Base-by-base conservation (phyloP, 176 grass and related monocot species). In the Olyra latifolia region DNA sequence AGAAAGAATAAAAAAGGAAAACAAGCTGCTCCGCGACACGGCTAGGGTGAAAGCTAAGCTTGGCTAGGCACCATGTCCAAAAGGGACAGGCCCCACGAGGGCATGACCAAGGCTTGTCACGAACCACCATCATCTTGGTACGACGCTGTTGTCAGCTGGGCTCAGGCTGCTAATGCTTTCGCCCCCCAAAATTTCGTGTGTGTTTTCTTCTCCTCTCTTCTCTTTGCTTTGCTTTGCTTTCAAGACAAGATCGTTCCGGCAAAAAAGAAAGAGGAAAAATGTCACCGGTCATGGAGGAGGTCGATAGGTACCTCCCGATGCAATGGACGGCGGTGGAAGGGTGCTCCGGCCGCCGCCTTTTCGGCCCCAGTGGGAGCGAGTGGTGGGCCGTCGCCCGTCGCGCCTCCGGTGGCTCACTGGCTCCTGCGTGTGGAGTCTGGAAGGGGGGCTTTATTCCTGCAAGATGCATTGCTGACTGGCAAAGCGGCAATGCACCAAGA, bases 321-420 rank as follows among this genome's bases (percentile, higher is more conserved):
- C 48, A 17, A 48, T 58, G 68, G 68, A 61, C 78, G 85, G 85
- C 64, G 70, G 72, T 17, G 46, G 45, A 28, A 49, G 29, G 67
- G 19, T 16, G 57, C 35, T 25, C 61, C 61, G 10, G 50, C 70
- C 50, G 58, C 17, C 30, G 32, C 29, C 24, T 54, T 85, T 35
- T 5, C 25, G 2, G 41, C 41, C 41, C 54, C 52, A 68, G 25
- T 47, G 39, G 63, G 43, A 22, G 38, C 4, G 17, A 17, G 39
- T 19, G 42, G 48, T 83, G 72, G 62, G 38, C n/a, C n/a, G n/a
- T n/a, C n/a, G n/a, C n/a, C 15, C 66, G 52, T 20, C 39, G 39
- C 15, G 22, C 55, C 55, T 58, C 55, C n/a, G 5, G 50, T 12
- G 46, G 15, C 45, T 29, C n/a, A 2, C 30, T 12, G 46, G 15